Evolutionary conservation across 192 early-diverging fungal species (phyloP), one percentile per base, ranked within the genome.

Genomic region (Phlyctochytrium bullatum): DNA sequence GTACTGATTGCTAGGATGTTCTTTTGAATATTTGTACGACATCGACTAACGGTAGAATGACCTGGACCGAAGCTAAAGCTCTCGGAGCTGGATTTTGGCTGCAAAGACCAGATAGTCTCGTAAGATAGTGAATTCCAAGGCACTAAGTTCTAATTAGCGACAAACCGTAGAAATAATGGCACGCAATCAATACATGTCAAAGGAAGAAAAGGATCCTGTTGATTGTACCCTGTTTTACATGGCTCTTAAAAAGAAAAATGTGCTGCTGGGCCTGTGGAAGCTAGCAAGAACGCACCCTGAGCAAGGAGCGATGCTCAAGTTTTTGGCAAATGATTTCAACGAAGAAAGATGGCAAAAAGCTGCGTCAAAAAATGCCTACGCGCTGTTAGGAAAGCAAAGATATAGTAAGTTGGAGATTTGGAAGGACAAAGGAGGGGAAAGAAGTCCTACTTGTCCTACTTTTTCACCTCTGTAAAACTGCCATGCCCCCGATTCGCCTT

Each of bases 361-460:
- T 0, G 97, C 97, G 1, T 76, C 88, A n/a, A 99, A 99, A 71
- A 99, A 99, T 69, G 97, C 97, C 1, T 99, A 92, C 78, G 97
- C 91, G n/a, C 72, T 99, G 35, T 75, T 99, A 27, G 93, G 96
- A 64, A 93, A 92, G 67, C 95, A 97, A 64, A 82, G 96, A 52
- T 98, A 92, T 68, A 86, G 91, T 92, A 80, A 67, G 64, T 23
- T 20, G 24, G 40, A 23, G 10, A 16, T n/a, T n/a, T n/a, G n/a
- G n/a, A n/a, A n/a, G 25, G 2, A 32, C 17, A 52, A 20, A 20
- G 24, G 40, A 52, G 20, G 4, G 2, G 34, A 1, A 29, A 16
- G 34, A 29, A 47, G 24, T 60, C 32, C 52, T 24, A 36, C 51
- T 54, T 67, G 25, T n/a, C 23, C 67, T 34, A 2, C n/a, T 73